Evolutionary conservation across 306 rosid species (phyloP), one percentile per base, ranked within the genome.

Genomic region (Vigna trinervia): DNA sequence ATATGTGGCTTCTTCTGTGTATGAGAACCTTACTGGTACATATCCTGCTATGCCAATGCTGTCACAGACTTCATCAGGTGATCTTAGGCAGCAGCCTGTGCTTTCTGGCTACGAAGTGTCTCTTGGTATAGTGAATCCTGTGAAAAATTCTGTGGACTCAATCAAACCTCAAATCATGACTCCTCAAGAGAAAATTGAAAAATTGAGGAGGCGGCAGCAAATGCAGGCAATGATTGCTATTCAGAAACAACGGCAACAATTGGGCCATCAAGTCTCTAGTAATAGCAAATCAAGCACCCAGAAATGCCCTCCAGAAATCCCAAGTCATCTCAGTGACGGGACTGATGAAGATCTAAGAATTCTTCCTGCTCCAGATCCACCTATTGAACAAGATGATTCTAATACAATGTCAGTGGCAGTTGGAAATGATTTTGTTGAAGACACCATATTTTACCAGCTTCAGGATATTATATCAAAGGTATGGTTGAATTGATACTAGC

Each of bases 221-320:
- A 82, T 90, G 85, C 97, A 86, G 86, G 99, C 99, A 65, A 84
- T 96, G 96, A 88, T 95, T 88, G 99, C 99, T 84, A 92, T 95
- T 84, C 84, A 87, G 83, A 92, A 89, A 81, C 92, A 95, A 75
- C 90, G 87, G 39, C 90, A 88, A 81, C 89, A 89, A 78, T 78
- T 95, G 74, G 81, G 78, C 69, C 90, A 84, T 73, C 97, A 90
- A 84, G 83, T 83, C 76, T 80, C 86, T 60, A 73, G 80, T 43
- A 36, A 80, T 66, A 78, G 73, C 79, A 85, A 86, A 63, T 66
- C 87, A 54, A 50, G 84, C 73, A n/a, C 84, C 50, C 81, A 83
- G 69, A 88, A 78, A 5, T 64, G 76, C 68, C 79, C 80, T 69
- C 81, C 76, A 52, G 89, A 90, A 84, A 85, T 73, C 63, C 90